Base-by-base conservation (phyloP, 2,329 filamentous ascomycete species). In the Coleophoma cylindrospora region DNA sequence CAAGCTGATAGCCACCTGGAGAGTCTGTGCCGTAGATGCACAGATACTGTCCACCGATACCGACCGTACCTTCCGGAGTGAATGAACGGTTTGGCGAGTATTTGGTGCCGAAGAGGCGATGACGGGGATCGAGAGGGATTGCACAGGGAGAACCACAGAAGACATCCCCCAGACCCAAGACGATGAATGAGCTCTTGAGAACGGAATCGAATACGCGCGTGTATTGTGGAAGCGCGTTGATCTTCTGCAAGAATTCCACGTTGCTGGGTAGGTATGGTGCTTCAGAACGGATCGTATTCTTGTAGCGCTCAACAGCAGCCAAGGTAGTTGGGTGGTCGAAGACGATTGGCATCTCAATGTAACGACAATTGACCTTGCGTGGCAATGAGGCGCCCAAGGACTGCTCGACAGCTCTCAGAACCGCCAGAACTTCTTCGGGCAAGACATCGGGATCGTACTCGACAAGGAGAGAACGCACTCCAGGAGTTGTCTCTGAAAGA, bases 211-310 rank as follows among this genome's bases (percentile, higher is more conserved):
- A 81, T 69, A 32, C 74, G 69, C 19, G 58, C 53, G 58, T 78
- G 12, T 21, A 15, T 11, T 19, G 33, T 13, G 19, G 12, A 75
- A 4, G 83, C 68, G 80, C 80, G 80, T 56, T 73, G 71, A 0
- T 76, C 80, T 53, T 79, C 73, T 68, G 61, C 50, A 54, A 19
- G 21, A 48, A 64, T 3, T 54, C 44, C 34, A 63, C 49, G 4
- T 58, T 58, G 49, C 61, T 60, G 2, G 62, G 61, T 10, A 63
- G 53, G 19, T 61, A 64, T 33, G 51, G 52, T 2, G 61, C 61
- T 13, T 59, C 50, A 2, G 54, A 49, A 9, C 61, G 48, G 40
- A 57, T 54, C 19, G 59, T 62, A 1, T 55, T 50, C 47, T 54
- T 60, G 46, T 62, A 62, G 6, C 60, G 55, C 53, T 59, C 50